Evolutionary conservation across 2,329 filamentous ascomycete species (phyloP).

Genomic region (Westerdykella sp.): DNA sequence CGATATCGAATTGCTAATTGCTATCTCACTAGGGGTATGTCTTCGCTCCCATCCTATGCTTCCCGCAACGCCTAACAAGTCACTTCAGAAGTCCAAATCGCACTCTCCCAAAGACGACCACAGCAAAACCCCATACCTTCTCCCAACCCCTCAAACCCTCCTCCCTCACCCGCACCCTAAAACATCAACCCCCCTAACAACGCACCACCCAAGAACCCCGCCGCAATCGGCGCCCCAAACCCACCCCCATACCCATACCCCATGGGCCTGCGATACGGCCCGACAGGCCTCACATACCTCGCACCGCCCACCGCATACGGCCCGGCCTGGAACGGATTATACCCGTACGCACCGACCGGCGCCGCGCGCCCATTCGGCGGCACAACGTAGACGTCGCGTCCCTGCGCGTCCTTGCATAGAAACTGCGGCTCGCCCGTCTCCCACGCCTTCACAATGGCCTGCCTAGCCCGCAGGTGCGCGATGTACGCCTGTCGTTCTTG

Average conservation of each 20-base stretch:
- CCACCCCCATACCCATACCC: slow-evolving; percentile 37
- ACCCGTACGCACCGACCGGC: slow-evolving; percentile 34
- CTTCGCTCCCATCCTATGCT: too few relatives aligned
- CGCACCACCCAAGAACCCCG: slow-evolving; percentile 30
- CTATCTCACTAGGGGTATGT: too few relatives aligned
- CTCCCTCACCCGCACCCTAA: slow-evolving; percentile 1
- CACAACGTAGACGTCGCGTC: slow-evolving; percentile 54
- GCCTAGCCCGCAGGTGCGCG: slow-evolving; percentile 46
- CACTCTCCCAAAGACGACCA: too few relatives aligned
- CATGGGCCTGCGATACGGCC: slow-evolving; percentile 41
- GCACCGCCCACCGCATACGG: slow-evolving; percentile 45
- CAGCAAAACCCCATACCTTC: too few relatives aligned
- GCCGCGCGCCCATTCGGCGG: slow-evolving; percentile 41
- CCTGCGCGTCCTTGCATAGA: slow-evolving; percentile 49
- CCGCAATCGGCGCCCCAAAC: slow-evolving; percentile 31
- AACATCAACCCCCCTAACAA: slow-evolving; percentile 30
- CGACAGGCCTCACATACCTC: slow-evolving; percentile 45
- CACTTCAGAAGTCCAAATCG: too few relatives aligned
- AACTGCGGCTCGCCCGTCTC: slow-evolving; percentile 52
- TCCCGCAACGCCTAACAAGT: too few relatives aligned
- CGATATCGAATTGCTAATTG: too few relatives aligned
- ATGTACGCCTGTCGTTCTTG: slow-evolving; percentile 49
- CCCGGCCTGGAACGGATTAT: slow-evolving; percentile 43
- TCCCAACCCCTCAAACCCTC: too few relatives aligned
- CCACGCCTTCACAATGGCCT: slow-evolving; percentile 47